phyloP scores from a whole-genome alignment of 805 yeast species.

The Wickerhamiella azyma region DNA sequence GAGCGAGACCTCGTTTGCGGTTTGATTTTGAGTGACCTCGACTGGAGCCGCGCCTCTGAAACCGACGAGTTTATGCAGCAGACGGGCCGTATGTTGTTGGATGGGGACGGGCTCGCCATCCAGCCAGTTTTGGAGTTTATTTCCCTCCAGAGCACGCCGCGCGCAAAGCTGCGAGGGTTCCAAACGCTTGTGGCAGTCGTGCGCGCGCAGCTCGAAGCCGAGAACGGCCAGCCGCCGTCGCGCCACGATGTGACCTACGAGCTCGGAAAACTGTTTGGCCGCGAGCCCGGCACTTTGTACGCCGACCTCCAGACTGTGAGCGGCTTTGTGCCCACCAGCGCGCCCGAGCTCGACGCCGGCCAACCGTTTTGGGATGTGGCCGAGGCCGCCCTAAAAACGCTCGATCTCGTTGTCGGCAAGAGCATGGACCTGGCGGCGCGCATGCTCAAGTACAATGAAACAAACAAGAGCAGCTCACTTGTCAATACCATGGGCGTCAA shows the following conservation, averaged over 20 bases:
- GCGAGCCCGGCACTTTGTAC: conserved; percentile 23
- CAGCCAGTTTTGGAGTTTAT: conserved; percentile 17
- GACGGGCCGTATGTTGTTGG: conserved; percentile 21
- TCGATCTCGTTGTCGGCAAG: conserved; percentile 16
- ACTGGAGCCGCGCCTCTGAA: conserved; percentile 23
- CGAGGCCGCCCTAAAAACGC: conserved; percentile 22
- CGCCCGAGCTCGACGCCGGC: conserved; percentile 22
- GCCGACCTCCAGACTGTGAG: conserved; percentile 26
- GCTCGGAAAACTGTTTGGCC: conserved; percentile 21
- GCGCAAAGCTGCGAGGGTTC: conserved; percentile 13
- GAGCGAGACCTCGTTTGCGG: conserved; percentile 10
- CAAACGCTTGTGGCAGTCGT: conserved; percentile 13
- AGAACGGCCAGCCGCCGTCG: conserved; percentile 15
- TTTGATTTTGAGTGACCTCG: conserved; percentile 24
- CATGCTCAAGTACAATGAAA: conserved; percentile 18
- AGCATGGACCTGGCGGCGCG: conserved; percentile 21
- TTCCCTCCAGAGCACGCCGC: conserved; percentile 13
- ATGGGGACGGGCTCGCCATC: conserved; percentile 16
- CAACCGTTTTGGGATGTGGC: conserved; percentile 28
- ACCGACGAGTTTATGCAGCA: conserved; percentile 24
- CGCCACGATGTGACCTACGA: conserved; percentile 26
- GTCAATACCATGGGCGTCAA: conserved; percentile 19
- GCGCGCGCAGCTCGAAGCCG: conserved; percentile 3
- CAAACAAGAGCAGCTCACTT: conserved; percentile 13
- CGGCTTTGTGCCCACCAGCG: conserved; percentile 22